These are phyloP conservation scores for Dipteronia sinensis DNA, from an alignment of 345 rosid genomes.

Conservation along the genomic window DNA sequence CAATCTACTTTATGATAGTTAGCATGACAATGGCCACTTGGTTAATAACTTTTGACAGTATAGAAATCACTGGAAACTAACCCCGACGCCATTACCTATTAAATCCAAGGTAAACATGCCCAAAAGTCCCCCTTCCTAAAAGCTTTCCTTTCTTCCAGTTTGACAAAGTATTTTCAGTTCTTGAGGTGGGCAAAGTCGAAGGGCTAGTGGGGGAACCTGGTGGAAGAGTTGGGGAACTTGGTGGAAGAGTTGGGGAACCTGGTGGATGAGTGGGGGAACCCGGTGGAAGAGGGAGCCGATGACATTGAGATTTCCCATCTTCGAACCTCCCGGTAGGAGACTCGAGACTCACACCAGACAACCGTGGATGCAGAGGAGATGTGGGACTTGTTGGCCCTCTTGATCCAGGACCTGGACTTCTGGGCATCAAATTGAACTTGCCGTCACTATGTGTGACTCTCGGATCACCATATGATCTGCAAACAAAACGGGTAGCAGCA, in stretches of 20 bases:
- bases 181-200: slow-evolving; percentile 48
- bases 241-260: slow-evolving; percentile 74
- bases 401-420: slow-evolving; percentile 57
- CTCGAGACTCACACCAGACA: slow-evolving; percentile 54
- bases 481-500: slow-evolving; percentile 9
- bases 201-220: slow-evolving; percentile 90
- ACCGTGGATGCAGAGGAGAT: slow-evolving; percentile 70
- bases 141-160: slow-evolving; percentile 90
- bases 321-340: slow-evolving; percentile 65
- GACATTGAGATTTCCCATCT: slow-evolving; percentile 66
- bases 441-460: slow-evolving; percentile 50
- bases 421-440: slow-evolving; percentile 41
- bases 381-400: slow-evolving; percentile 70
- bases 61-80: neutral
- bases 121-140: slow-evolving; percentile 94
- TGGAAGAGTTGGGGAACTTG: slow-evolving; percentile 76
- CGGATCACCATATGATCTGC: slow-evolving; percentile 34
- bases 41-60: too few species aligned
- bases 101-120: slow-evolving; percentile 91
- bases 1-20: too few species aligned
- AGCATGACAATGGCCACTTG: too few species aligned
- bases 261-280: slow-evolving; percentile 86
- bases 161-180: slow-evolving; percentile 50
- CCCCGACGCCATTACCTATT: slow-evolving; percentile 56
- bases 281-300: slow-evolving; percentile 92